Base-by-base conservation (phyloP, 225 moss, liverwort and hornwort species). In the Antitrichia curtipendula region DNA sequence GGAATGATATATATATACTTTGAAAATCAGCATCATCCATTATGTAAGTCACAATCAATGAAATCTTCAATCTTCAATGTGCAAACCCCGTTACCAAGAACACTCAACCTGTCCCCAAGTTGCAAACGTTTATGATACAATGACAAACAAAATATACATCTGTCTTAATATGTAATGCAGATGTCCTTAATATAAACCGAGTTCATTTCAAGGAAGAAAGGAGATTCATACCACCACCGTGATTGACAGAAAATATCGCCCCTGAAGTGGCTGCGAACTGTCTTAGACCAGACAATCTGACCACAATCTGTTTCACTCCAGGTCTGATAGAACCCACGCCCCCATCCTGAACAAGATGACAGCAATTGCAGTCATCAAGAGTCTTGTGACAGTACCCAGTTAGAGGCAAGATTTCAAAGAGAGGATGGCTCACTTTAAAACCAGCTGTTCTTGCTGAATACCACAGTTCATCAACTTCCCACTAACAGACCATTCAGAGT, bases 251-350 rank as follows among this genome's bases (percentile, higher is more conserved):
- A 82, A 77, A 15, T 22, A 72, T 54, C 64, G 77, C 72, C 23
- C 50, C 50, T 82, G 77, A 38, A 84, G 84, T 75, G n/a, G 79
- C 40, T 75, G 80, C n/a, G 22, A 57, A 45, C 27, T 86, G 87
- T 57, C 41, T 74, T 59, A 89, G 69, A 50, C 82, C 79, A 80
- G 88, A 91, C 45, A 92, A 65, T 84, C 18, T 90, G 45, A 93
- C 82, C 79, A 91, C 71, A 81, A 87, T 84, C 62, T 93, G 90
- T 88, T 90, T 93, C 83, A 92, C 91, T 89, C 82, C 85, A 88
- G 83, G 57, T 64, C 68, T 75, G 57, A 41, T 68, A 89, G 86
- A 80, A 79, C n/a, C 23, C 57, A 72, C 23, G 66, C 68, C 88
- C 53, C 79, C 88, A 80, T 89, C 89, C 88, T 92, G 80, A 90